Conservation (phyloP, 1,139 yeast species). For the Suzukiozyma palmioleophila region DNA sequence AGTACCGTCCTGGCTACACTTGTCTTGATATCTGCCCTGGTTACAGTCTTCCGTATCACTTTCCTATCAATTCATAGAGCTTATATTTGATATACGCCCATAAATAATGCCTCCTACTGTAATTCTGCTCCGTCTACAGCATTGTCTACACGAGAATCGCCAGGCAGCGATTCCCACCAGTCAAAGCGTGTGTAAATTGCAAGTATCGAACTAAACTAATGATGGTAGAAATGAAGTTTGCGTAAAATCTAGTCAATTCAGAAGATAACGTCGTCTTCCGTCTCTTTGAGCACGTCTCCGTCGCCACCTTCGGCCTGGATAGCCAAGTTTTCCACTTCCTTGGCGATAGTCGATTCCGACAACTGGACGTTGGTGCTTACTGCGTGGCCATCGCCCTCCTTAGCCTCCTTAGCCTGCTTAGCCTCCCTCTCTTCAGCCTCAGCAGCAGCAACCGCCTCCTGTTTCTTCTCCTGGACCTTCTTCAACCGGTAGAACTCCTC, state of each 20-base stretch:
- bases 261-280: constrained; percentile 43
- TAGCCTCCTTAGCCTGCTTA: constrained; percentile 6
- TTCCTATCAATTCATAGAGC: too few relatives aligned
- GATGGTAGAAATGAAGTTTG: too few relatives aligned
- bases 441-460: constrained; percentile 63
- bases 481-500: constrained; percentile 96
- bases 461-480: constrained; percentile 96
- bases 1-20: too few relatives aligned
- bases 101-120: too few relatives aligned
- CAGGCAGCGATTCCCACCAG: too few relatives aligned
- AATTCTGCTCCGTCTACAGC: too few relatives aligned
- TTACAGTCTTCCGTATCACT: too few relatives aligned
- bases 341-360: constrained; percentile 15
- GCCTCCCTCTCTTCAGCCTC: constrained; percentile 46
- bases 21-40: too few relatives aligned
- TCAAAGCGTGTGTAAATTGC: too few relatives aligned
- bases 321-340: constrained; percentile 23
- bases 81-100: too few relatives aligned
- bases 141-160: too few relatives aligned
- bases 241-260: constrained; percentile 9
- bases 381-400: constrained; percentile 15
- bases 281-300: constrained; percentile 31
- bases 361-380: constrained; percentile 15
- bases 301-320: constrained; percentile 17
- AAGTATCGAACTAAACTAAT: too few relatives aligned